These are phyloP conservation scores for Penicillium longicatenatum DNA, from an alignment of 495 filamentous ascomycete species.

Conservation along the genomic window DNA sequence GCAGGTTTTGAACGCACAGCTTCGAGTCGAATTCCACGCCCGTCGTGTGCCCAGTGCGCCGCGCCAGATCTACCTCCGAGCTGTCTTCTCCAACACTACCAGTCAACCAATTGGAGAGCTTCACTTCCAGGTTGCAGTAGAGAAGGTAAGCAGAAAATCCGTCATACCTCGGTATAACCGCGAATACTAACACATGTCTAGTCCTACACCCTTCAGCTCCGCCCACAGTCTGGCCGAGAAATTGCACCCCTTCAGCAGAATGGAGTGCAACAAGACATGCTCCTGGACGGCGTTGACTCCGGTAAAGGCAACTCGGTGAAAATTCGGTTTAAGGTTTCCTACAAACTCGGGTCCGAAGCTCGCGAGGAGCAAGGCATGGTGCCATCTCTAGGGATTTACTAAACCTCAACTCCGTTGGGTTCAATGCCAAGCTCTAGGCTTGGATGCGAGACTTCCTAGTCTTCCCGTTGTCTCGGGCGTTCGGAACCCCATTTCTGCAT, in stretches of 20 bases:
- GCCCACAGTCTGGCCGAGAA: conserved; percentile 77
- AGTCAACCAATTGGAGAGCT: conserved; percentile 71
- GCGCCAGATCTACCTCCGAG: conserved; percentile 58
- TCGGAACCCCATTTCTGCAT: conserved; percentile 3
- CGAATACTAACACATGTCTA: conserved; percentile 9
- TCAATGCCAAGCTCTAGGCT: conserved; percentile 1
- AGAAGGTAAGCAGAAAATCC: conserved; percentile 65
- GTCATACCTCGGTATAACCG: not conserved
- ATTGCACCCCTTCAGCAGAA: conserved; percentile 71
- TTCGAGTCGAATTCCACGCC: conserved; percentile 55
- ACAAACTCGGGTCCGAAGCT: conserved; percentile 65
- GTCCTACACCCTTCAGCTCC: conserved; percentile 78
- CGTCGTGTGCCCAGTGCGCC: conserved; percentile 40
- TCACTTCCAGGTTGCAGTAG: conserved; percentile 89
- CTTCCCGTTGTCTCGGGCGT: conserved; percentile 3
- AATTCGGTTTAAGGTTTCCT: conserved; percentile 84
- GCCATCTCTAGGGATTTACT: conserved; percentile 75
- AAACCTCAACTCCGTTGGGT: conserved; percentile 3
- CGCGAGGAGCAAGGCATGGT: conserved; percentile 89
- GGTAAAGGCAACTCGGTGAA: conserved; percentile 78
- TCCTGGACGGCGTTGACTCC: conserved; percentile 67
- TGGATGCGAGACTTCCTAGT: conserved; percentile 4
- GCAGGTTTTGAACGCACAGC: conserved; percentile 56
- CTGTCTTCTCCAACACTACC: conserved; percentile 76
- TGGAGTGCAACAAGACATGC: conserved; percentile 82